These are phyloP conservation scores for Tieghemostelium lacteum DNA, from an alignment of 78 protist species.

Conservation along the genomic window DNA sequence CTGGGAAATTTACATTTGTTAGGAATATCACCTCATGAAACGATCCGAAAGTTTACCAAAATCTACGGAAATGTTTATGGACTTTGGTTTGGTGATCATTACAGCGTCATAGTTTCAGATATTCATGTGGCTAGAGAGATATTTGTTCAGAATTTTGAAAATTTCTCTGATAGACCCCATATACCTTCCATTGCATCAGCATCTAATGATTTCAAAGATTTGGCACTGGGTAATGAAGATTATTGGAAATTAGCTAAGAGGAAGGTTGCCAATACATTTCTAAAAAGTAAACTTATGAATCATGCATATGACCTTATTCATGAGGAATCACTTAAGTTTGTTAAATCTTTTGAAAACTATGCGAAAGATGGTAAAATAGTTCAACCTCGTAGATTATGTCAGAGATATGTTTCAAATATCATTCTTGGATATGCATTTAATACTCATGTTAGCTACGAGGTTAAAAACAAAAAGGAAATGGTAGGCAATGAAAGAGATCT, in stretches of 20 bases:
- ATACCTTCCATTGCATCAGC: not conserved
- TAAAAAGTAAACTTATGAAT: not conserved
- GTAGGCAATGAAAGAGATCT: too few species aligned
- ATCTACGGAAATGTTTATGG: not conserved
- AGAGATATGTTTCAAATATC: too few species aligned
- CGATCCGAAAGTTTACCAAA: not conserved
- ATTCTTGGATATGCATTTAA: not conserved
- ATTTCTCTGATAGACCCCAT: not conserved
- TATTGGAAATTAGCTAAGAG: not conserved
- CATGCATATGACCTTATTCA: too few species aligned
- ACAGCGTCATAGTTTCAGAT: not conserved
- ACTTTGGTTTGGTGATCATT: not conserved
- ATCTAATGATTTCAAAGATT: not conserved
- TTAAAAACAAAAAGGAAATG: too few species aligned
- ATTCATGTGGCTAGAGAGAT: not conserved
- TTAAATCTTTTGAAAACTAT: not conserved
- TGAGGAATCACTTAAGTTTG: not conserved
- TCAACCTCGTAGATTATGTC: not conserved
- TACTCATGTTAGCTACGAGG: too few species aligned
- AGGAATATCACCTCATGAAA: not conserved
- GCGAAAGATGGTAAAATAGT: not conserved
- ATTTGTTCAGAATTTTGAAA: not conserved
- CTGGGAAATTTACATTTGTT: not conserved
- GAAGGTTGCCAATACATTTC: too few species aligned
- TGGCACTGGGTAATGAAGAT: not conserved